Conservation (phyloP, 2,329 filamentous ascomycete genomes). For the Ophidiomyces ophidiicola region DNA sequence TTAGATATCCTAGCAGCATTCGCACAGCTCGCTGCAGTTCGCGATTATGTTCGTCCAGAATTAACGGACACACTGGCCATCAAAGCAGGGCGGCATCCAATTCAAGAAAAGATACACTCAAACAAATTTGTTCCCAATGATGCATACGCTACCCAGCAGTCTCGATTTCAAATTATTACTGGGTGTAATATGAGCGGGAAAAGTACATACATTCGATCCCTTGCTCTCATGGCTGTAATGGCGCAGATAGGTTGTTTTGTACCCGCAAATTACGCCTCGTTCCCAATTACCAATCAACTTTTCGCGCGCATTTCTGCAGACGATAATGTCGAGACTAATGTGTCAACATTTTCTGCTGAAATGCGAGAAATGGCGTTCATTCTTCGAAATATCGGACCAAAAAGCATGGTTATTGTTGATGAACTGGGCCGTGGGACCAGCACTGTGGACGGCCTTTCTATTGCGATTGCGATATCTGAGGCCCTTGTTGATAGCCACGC, state of each 20-base stretch:
- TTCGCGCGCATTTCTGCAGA: slow-evolving; percentile 81
- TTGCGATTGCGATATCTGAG: slow-evolving; percentile 82
- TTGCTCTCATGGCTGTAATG: slow-evolving; percentile 81
- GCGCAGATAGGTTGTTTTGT: slow-evolving; percentile 87
- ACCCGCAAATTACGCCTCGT: slow-evolving; percentile 69
- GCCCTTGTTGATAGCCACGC: slow-evolving; percentile 67
- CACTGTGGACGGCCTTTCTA: slow-evolving; percentile 73
- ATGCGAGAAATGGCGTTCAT: slow-evolving; percentile 97
- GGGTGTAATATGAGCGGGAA: slow-evolving; percentile 98
- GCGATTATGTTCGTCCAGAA: slow-evolving; percentile 57
- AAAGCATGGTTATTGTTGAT: slow-evolving; percentile 74
- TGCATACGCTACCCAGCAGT: slow-evolving; percentile 67
- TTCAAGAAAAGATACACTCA: slow-evolving; percentile 59
- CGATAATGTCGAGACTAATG: slow-evolving; percentile 77
- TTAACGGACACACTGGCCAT: slow-evolving; percentile 58
- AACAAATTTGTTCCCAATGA: slow-evolving; percentile 76
- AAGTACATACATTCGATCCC: slow-evolving; percentile 80
- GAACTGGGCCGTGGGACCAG: slow-evolving; percentile 87
- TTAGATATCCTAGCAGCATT: slow-evolving; percentile 78
- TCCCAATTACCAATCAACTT: slow-evolving; percentile 68
- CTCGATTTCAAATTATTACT: slow-evolving; percentile 83
- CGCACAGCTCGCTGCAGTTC: slow-evolving; percentile 56
- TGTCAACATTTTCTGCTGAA: slow-evolving; percentile 86
- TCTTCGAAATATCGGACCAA: slow-evolving; percentile 62
- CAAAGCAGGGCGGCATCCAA: slow-evolving; percentile 63